These are phyloP conservation scores for Ananas comosus DNA, from an alignment of 176 grass and related monocot species.

Conservation along the genomic window DNA sequence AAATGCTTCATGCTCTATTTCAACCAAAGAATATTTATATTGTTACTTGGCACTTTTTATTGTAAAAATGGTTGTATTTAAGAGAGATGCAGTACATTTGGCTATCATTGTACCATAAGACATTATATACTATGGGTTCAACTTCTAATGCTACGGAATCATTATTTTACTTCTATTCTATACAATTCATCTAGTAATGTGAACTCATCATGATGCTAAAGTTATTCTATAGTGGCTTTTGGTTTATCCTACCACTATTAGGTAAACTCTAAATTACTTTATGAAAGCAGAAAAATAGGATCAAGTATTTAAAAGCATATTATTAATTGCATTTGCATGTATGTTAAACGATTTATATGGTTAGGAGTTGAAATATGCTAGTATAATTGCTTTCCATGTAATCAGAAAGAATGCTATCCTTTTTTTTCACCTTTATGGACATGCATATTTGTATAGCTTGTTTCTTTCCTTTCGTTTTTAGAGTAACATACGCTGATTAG, in stretches of 20 bases:
- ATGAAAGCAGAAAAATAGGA: background rate
- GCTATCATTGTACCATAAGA: too few species aligned
- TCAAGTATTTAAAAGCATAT: background rate
- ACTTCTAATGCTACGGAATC: background rate
- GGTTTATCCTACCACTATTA: too few species aligned
- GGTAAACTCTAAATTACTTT: too few species aligned
- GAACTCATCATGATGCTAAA: too few species aligned
- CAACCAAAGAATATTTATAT: too few species aligned
- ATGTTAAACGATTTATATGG: background rate
- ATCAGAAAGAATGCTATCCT: background rate
- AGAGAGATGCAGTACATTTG: too few species aligned
- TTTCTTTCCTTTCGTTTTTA: conserved; percentile 6
- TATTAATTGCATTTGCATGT: background rate
- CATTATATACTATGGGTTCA: too few species aligned
- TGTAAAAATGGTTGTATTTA: too few species aligned
- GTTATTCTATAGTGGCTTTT: too few species aligned
- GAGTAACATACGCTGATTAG: conserved; percentile 9
- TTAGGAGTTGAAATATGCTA: background rate
- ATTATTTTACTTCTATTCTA: background rate
- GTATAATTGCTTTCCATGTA: background rate
- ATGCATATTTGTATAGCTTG: background rate
- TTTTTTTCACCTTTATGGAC: background rate
- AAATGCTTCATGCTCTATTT: background rate
- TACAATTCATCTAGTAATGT: too few species aligned
- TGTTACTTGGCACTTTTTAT: too few species aligned